phyloP scores from a whole-genome alignment of 192 early-diverging fungal species.

The Podila minutissima region DNA sequence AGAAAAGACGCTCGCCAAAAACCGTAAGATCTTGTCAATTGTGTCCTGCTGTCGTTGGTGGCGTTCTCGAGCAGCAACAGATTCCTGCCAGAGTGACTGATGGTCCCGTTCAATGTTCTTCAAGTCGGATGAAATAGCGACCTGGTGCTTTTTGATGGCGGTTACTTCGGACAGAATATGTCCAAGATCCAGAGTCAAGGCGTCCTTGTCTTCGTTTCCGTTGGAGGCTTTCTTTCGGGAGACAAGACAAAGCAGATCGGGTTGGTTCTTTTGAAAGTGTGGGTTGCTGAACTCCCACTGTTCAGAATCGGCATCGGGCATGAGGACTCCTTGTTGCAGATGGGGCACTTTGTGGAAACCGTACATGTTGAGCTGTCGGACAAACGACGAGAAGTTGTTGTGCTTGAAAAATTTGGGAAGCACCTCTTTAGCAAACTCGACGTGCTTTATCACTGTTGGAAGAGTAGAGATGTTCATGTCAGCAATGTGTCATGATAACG shows the following conservation, averaged over 20 bases:
- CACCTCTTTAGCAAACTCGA: constrained; percentile 85
- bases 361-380: constrained; percentile 95
- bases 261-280: constrained; percentile 89
- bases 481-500: background rate
- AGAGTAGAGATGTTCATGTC: background rate
- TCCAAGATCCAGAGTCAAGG: constrained; percentile 59
- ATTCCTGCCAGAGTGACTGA: constrained; percentile 90
- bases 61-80: constrained; percentile 73
- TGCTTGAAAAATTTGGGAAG: constrained; percentile 92
- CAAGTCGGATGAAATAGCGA: constrained; percentile 87
- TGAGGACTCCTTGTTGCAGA: constrained; percentile 88
- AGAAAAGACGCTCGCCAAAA: constrained; percentile 89
- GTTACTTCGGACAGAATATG: constrained; percentile 80
- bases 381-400: constrained; percentile 91
- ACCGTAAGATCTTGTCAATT: constrained; percentile 93
- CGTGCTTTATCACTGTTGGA: constrained; percentile 65
- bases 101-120: constrained; percentile 90
- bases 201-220: constrained; percentile 49
- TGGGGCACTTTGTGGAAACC: constrained; percentile 99
- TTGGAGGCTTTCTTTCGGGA: constrained; percentile 81
- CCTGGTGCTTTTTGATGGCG: constrained; percentile 90
- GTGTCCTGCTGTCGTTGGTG: constrained; percentile 90
- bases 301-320: constrained; percentile 79
- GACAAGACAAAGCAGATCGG: constrained; percentile 89
- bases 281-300: constrained; percentile 93